Percentiles rank a stretch among this genome's conserved stretches.
Evolutionary conservation across 1,284 basidiomycete genomes (phyloP).

Genomic region (Leccinum pseudoinsigne): DNA sequence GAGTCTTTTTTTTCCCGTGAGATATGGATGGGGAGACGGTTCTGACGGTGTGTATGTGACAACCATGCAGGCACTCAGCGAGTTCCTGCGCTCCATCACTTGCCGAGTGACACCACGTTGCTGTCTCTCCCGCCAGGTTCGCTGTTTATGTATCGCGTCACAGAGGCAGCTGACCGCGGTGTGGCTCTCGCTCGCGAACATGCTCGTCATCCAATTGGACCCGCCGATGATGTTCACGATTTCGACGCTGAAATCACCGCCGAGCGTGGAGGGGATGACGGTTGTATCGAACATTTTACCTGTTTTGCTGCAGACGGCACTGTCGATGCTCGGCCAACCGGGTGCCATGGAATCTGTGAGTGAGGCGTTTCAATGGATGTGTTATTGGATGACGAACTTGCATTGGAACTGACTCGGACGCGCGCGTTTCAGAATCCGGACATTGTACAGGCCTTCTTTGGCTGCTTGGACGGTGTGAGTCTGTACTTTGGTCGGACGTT

Average conservation of each 20-base stretch:
- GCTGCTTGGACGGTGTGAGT: constrained; percentile 69
- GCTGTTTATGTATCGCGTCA: constrained; percentile 75
- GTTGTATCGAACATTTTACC: constrained; percentile 58
- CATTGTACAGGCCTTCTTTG: constrained; percentile 86
- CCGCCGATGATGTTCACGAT: constrained; percentile 57
- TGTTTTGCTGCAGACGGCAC: constrained; percentile 60
- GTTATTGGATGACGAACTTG: neutral
- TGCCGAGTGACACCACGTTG: constrained; percentile 71
- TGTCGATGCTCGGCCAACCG: constrained; percentile 53
- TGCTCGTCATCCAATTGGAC: constrained; percentile 77
- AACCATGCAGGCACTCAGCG: constrained; percentile 62
- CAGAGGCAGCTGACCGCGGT: constrained; percentile 71
- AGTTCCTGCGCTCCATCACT: constrained; percentile 78
- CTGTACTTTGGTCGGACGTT: constrained; percentile 1
- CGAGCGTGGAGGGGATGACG: constrained; percentile 41
- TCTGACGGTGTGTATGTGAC: constrained; percentile 8
- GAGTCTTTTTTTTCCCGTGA: constrained; percentile 36
- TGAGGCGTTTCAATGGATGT: neutral
- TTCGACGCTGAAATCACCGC: constrained; percentile 41
- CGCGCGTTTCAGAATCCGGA: constrained; percentile 69
- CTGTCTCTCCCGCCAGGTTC: constrained; percentile 85
- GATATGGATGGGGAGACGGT: neutral
- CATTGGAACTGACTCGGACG: constrained; percentile 11
- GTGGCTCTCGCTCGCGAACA: constrained; percentile 81
- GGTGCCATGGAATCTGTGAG: constrained; percentile 70